Percentiles rank a stretch among this genome's conserved stretches.
These are phyloP conservation scores for Cynara cardunculus DNA, from an alignment of 129 eudicot species.

Conservation along the genomic window DNA sequence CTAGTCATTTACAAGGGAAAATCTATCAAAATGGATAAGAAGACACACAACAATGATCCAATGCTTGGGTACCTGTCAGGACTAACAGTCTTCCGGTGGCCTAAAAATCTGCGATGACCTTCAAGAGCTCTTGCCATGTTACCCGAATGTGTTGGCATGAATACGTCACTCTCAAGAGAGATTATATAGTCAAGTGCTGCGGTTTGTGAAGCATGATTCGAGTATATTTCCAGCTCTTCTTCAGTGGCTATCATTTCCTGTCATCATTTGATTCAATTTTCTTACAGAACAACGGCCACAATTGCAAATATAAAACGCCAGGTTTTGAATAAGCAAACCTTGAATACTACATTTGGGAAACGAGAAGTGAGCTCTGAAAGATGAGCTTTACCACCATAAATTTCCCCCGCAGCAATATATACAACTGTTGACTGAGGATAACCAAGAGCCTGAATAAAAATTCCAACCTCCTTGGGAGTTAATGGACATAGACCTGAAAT, in stretches of 20 bases:
- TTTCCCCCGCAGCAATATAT: slow-evolving; percentile 96
- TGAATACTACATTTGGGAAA: slow-evolving; percentile 77
- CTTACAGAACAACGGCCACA: not conserved
- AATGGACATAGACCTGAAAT: slow-evolving; percentile 77
- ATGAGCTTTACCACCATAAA: slow-evolving; percentile 78
- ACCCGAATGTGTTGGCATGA: slow-evolving; percentile 87
- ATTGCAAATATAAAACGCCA: not conserved
- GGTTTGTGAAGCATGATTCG: slow-evolving; percentile 77
- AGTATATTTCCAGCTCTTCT: slow-evolving; percentile 60
- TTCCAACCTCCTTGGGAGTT: slow-evolving; percentile 92
- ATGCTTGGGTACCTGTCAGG: slow-evolving; percentile 64
- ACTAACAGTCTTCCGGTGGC: slow-evolving; percentile 77
- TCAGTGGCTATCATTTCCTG: slow-evolving; percentile 80
- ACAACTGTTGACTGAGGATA: slow-evolving; percentile 70
- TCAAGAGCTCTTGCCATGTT: slow-evolving; percentile 96
- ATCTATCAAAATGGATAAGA: no score
- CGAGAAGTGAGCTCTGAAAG: slow-evolving; percentile 73
- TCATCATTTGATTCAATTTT: slow-evolving; percentile 10
- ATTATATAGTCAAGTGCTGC: slow-evolving; percentile 95
- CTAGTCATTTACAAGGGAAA: no score
- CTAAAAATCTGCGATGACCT: slow-evolving; percentile 87
- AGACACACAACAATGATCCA: not conserved
- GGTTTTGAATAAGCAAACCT: slow-evolving; percentile 40
- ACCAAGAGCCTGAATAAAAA: slow-evolving; percentile 87
- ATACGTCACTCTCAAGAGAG: slow-evolving; percentile 80